These are phyloP conservation scores for Kregervanrija fluxuum DNA, from an alignment of 805 yeast species.

Conservation along the genomic window DNA sequence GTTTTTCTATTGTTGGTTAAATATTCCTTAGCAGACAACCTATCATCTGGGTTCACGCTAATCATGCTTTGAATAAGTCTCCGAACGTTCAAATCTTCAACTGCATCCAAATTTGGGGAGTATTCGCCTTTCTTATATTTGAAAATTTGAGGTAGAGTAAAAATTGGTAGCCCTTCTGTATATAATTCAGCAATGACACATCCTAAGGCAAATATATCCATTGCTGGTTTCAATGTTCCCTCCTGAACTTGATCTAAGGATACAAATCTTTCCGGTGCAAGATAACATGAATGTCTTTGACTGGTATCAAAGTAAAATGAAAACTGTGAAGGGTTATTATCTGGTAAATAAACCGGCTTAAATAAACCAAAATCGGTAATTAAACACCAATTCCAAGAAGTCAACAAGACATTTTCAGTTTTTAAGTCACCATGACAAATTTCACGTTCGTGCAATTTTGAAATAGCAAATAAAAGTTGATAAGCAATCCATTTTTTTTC, in stretches of 20 bases:
- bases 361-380: slow-evolving; percentile 77
- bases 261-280: slow-evolving; percentile 89
- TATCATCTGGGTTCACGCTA: slow-evolving; percentile 48
- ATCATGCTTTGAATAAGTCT: slow-evolving; percentile 60
- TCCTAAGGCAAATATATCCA: slow-evolving; percentile 81
- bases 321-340: slow-evolving; percentile 87
- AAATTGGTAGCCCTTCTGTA: slow-evolving; percentile 78
- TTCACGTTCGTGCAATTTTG: slow-evolving; percentile 52
- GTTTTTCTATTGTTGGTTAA: slow-evolving; percentile 41
- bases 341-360: slow-evolving; percentile 83
- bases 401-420: slow-evolving; percentile 79
- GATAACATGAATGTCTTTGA: slow-evolving; percentile 75
- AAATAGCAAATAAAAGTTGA: slow-evolving; percentile 63
- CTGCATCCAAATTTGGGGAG: slow-evolving; percentile 52
- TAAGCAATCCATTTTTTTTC: slow-evolving; percentile 83
- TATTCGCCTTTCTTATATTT: slow-evolving; percentile 68
- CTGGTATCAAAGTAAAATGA: slow-evolving; percentile 91
- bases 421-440: slow-evolving; percentile 88
- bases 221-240: slow-evolving; percentile 40
- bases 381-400: slow-evolving; percentile 83
- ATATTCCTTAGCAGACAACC: slow-evolving; percentile 50
- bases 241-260: slow-evolving; percentile 20
- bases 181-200: slow-evolving; percentile 89
- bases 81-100: slow-evolving; percentile 44
- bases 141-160: slow-evolving; percentile 81